Conservation (phyloP, 192 early-diverging fungal genomes). For the Dispira simplex region DNA sequence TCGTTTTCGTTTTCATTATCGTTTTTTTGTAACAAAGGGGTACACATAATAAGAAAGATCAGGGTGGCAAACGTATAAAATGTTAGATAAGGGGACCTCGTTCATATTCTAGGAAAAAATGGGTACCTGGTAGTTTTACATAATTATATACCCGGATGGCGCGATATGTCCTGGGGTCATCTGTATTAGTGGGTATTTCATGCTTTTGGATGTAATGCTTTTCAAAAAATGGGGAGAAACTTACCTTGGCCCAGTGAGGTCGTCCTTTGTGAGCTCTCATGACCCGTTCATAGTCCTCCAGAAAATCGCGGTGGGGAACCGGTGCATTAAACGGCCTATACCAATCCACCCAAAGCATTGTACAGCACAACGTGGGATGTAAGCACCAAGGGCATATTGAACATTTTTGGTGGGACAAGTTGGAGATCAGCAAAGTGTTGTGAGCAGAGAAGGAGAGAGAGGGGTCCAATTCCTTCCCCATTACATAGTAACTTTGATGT, state of each 20-base stretch:
- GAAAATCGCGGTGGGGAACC: conserved; percentile 56
- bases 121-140: not conserved
- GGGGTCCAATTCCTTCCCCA: not conserved
- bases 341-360: no score
- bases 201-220: no score
- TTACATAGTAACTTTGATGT: not conserved
- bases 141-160: not conserved
- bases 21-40: not conserved
- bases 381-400: conserved; percentile 1
- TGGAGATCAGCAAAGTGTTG: not conserved
- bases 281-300: conserved; percentile 51
- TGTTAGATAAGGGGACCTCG: not conserved
- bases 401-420: not conserved
- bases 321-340: conserved; percentile 43
- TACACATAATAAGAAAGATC: not conserved
- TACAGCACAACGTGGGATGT: no score
- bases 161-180: no score
- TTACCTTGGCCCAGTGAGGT: conserved; percentile 65
- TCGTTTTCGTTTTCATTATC: not conserved
- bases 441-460: not conserved
- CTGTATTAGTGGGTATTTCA: no score
- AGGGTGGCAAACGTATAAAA: not conserved
- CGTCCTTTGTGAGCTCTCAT: conserved; percentile 46
- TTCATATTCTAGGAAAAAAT: not conserved
- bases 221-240: no score